Percentiles rank a stretch among this genome's conserved stretches.
Conservation (phyloP, 2,329 filamentous ascomycete genomes). For the Monilinia fructigena region DNA sequence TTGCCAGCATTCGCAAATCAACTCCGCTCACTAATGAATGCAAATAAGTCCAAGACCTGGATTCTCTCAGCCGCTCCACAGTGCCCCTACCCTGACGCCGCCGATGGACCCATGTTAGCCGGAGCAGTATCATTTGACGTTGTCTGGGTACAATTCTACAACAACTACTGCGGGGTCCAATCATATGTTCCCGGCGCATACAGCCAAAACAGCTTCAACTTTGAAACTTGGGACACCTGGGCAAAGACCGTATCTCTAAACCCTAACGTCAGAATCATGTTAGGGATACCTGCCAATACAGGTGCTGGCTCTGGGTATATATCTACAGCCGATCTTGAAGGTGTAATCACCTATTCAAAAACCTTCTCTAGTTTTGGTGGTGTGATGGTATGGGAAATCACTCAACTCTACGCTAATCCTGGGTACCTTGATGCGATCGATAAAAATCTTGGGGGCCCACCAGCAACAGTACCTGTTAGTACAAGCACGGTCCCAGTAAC, state of each 20-base stretch:
- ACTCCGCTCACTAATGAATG: slow-evolving; percentile 56
- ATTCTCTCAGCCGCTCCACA: slow-evolving; percentile 66
- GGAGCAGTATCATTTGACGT: slow-evolving; percentile 48
- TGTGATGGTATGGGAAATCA: slow-evolving; percentile 69
- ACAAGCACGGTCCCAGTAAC: slow-evolving; percentile 19
- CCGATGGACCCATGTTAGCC: slow-evolving; percentile 56
- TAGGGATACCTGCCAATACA: slow-evolving; percentile 55
- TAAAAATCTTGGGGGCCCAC: slow-evolving; percentile 23
- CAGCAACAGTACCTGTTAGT: slow-evolving; percentile 27
- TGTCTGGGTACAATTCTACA: slow-evolving; percentile 47
- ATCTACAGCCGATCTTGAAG: slow-evolving; percentile 46
- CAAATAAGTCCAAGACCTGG: slow-evolving; percentile 51
- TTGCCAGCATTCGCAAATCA: slow-evolving; percentile 59
- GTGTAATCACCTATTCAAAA: slow-evolving; percentile 54
- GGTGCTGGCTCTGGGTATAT: slow-evolving; percentile 56
- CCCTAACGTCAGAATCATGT: slow-evolving; percentile 57
- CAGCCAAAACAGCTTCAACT: slow-evolving; percentile 58
- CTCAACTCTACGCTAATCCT: slow-evolving; percentile 56
- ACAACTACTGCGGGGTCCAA: slow-evolving; percentile 57
- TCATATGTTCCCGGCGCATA: slow-evolving; percentile 48
- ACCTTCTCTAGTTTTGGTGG: slow-evolving; percentile 62
- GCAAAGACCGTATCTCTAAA: slow-evolving; percentile 58
- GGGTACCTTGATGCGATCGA: slow-evolving; percentile 49
- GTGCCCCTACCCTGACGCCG: slow-evolving; percentile 63
- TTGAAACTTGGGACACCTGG: slow-evolving; percentile 64